phyloP scores from a whole-genome alignment of 2,329 filamentous ascomycete genomes.

The Bipolaris cookei region DNA sequence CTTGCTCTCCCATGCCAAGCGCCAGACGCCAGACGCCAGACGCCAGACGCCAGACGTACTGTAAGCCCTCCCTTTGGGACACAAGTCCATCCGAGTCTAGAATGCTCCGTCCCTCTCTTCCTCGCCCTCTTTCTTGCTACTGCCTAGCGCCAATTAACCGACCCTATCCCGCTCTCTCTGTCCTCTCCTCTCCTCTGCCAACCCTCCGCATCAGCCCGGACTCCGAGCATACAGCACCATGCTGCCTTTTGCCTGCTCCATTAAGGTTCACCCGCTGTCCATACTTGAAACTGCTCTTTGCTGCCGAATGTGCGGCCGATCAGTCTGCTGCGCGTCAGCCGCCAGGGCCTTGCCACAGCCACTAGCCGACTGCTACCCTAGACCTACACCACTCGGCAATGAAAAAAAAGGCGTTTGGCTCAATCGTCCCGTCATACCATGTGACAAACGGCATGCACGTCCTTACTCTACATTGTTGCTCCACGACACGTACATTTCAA shows the following conservation, averaged over 20 bases:
- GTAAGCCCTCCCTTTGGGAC: not conserved
- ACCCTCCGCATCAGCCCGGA: no score
- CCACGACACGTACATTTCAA: not conserved
- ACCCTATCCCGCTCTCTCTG: not conserved
- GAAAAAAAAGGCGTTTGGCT: conserved; percentile 1
- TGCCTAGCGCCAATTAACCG: not conserved
- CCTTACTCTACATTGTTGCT: not conserved
- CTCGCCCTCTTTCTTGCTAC: not conserved
- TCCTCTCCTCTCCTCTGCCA: not conserved
- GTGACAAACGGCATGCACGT: not conserved
- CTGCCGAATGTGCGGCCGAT: conserved; percentile 5
- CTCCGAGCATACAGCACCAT: no score
- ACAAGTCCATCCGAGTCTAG: conserved; percentile 10
- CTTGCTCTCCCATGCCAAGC: not conserved
- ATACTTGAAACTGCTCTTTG: conserved; percentile 3
- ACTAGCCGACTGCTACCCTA: conserved; percentile 1
- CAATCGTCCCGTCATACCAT: not conserved
- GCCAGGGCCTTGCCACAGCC: not conserved
- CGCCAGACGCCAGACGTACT: conserved; percentile 4
- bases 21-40: conserved; percentile 5
- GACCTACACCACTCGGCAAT: not conserved
- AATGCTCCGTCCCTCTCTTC: not conserved
- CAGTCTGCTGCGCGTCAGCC: conserved; percentile 4
- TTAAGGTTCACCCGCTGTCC: not conserved
- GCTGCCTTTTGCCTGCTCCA: no score